These are phyloP conservation scores for Lumnitzera racemosa DNA, from an alignment of 345 rosid species.

Conservation along the genomic window DNA sequence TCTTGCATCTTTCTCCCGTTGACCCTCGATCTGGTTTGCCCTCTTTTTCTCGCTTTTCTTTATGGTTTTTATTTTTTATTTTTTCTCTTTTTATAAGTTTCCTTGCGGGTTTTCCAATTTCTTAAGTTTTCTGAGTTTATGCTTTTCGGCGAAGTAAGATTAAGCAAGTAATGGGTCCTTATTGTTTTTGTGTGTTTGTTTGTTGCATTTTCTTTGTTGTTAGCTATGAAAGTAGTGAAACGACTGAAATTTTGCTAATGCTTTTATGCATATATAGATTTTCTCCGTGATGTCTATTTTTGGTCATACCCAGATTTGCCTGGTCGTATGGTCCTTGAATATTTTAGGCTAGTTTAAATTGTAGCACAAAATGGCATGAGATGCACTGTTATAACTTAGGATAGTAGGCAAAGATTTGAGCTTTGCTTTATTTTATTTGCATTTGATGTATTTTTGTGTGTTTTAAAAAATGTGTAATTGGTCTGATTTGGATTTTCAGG, in stretches of 20 bases:
- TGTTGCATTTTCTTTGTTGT: too few relatives aligned
- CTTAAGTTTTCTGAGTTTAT: not conserved
- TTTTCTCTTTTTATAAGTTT: not conserved
- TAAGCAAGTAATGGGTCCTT: too few relatives aligned
- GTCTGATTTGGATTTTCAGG: slow-evolving; percentile 29
- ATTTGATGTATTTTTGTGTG: not conserved
- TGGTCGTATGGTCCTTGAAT: too few relatives aligned
- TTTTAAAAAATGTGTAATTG: not conserved
- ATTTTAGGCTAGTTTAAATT: too few relatives aligned
- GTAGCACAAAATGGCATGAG: too few relatives aligned
- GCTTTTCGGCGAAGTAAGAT: too few relatives aligned
- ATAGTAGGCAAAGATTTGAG: not conserved
- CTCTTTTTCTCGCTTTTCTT: not conserved
- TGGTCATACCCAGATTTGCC: not conserved
- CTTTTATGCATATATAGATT: not conserved
- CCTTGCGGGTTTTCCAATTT: too few relatives aligned
- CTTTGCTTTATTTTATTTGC: not conserved
- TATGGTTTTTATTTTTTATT: too few relatives aligned
- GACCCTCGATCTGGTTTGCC: slow-evolving; percentile 38
- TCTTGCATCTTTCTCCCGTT: slow-evolving; percentile 35
- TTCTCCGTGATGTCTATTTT: not conserved
- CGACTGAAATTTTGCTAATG: not conserved
- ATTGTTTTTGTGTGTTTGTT: too few relatives aligned
- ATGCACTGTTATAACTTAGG: too few relatives aligned
- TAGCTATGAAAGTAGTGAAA: too few relatives aligned